Evolutionary conservation across 208 protist species (phyloP).

Genomic region (Crithidia bombi): DNA sequence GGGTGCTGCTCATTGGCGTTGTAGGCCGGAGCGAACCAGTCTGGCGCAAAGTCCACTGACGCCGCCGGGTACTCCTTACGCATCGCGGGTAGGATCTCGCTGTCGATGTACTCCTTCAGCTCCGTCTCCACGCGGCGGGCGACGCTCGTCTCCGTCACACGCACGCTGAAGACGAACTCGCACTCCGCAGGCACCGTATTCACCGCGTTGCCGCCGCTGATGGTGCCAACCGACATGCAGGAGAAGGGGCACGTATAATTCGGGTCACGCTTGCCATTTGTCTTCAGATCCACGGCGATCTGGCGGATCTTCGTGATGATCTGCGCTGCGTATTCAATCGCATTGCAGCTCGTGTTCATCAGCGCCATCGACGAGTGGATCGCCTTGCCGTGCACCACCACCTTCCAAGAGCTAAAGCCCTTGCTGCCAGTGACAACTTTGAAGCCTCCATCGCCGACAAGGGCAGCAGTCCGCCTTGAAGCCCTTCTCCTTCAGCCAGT

Average conservation of each 20-base stretch:
- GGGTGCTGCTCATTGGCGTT: slow-evolving; percentile 41
- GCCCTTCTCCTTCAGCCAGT: slow-evolving; percentile 37
- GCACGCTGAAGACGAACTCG: slow-evolving; percentile 44
- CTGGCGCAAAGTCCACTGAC: slow-evolving; percentile 26
- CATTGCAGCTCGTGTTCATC: slow-evolving; percentile 49
- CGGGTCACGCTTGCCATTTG: slow-evolving; percentile 25
- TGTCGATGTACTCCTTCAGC: slow-evolving; percentile 44
- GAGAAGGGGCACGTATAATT: slow-evolving; percentile 39
- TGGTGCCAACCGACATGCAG: slow-evolving; percentile 36
- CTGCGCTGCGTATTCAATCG: slow-evolving; percentile 43
- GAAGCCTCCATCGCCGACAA: slow-evolving; percentile 37
- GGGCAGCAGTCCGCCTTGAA: slow-evolving; percentile 52
- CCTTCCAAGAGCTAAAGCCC: slow-evolving; percentile 28
- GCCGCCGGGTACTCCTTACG: slow-evolving; percentile 43
- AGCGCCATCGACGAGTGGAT: slow-evolving; percentile 57
- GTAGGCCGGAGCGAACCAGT: slow-evolving; percentile 30
- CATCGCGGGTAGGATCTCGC: slow-evolving; percentile 39
- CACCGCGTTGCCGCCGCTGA: slow-evolving; percentile 49
- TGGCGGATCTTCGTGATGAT: slow-evolving; percentile 47
- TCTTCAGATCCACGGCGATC: slow-evolving; percentile 32
- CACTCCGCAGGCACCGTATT: slow-evolving; percentile 64
- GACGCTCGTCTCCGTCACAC: slow-evolving; percentile 32
- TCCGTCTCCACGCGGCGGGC: slow-evolving; percentile 29
- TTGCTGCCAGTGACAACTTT: slow-evolving; percentile 43
- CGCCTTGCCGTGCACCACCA: slow-evolving; percentile 50